Conservation (phyloP, 1,284 basidiomycete genomes). For the Moesziomyces sp. region DNA sequence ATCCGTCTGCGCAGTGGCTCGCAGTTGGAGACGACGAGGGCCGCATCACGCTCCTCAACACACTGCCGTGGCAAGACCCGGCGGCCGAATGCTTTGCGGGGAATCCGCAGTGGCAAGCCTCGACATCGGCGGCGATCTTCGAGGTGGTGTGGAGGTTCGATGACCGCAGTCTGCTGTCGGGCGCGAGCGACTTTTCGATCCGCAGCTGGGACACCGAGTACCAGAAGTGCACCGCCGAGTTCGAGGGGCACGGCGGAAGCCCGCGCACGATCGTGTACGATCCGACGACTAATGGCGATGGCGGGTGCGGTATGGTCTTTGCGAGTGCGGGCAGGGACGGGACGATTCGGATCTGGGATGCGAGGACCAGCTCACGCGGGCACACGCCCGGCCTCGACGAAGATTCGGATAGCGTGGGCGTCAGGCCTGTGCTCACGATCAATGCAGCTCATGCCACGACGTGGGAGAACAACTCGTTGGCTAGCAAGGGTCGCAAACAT, state of each 20-base stretch:
- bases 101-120: conserved; percentile 36
- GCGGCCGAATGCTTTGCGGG: conserved; percentile 10
- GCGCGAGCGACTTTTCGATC: conserved; percentile 60
- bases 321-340: conserved; percentile 63
- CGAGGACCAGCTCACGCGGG: conserved; percentile 23
- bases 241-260: conserved; percentile 53
- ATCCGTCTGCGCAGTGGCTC: conserved; percentile 56
- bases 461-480: not conserved
- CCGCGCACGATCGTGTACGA: conserved; percentile 61
- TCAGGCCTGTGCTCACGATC: conserved; percentile 53
- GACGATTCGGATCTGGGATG: conserved; percentile 60
- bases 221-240: conserved; percentile 38
- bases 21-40: conserved; percentile 66
- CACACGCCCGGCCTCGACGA: not conserved
- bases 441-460: conserved; percentile 48
- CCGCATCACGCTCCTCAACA: conserved; percentile 60
- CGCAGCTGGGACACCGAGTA: conserved; percentile 62
- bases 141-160: conserved; percentile 61
- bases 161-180: conserved; percentile 54
- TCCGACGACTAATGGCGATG: conserved; percentile 43
- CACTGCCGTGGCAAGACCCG: conserved; percentile 32
- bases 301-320: conserved; percentile 51
- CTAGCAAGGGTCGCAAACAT: conserved; percentile 9
- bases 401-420: conserved; percentile 3
- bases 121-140: conserved; percentile 50